Evolutionary conservation across 2,329 filamentous ascomycete genomes (phyloP).

Genomic region (Colletotrichum trifolii): DNA sequence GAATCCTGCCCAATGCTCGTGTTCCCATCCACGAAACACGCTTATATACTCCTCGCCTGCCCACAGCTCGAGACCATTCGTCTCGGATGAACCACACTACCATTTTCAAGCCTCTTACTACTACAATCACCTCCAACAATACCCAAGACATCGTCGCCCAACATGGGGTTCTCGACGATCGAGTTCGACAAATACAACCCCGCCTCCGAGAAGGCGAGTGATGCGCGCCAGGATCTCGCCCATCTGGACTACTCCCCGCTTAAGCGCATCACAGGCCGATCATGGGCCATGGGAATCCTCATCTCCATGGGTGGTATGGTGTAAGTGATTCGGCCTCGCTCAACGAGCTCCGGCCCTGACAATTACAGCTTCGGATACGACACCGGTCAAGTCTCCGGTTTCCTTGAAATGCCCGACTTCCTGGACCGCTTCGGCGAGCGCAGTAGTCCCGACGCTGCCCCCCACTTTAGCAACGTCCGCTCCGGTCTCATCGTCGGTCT

Average conservation of each 20-base stretch:
- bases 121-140: conserved; percentile 59
- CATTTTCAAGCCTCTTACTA: background rate
- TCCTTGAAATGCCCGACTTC: conserved; percentile 69
- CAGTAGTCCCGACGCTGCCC: conserved; percentile 48
- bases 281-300: conserved; percentile 51
- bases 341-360: conserved; percentile 17
- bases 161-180: conserved; percentile 45
- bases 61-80: background rate
- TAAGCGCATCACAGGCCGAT: conserved; percentile 50
- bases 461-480: conserved; percentile 62
- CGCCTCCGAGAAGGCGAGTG: conserved; percentile 48
- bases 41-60: conserved; percentile 30
- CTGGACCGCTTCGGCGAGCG: conserved; percentile 59
- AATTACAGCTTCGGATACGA: conserved; percentile 55
- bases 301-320: conserved; percentile 59
- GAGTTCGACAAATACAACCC: conserved; percentile 57
- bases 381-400: conserved; percentile 66
- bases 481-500: conserved; percentile 70
- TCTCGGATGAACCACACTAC: conserved; percentile 34
- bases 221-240: conserved; percentile 48
- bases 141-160: conserved; percentile 23
- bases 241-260: conserved; percentile 58
- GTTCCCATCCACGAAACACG: conserved; percentile 27
- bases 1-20: conserved; percentile 8
- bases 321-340: conserved; percentile 42